Evolutionary conservation across 129 eudicot species (phyloP).

Genomic region (Ambrosia trifida): DNA sequence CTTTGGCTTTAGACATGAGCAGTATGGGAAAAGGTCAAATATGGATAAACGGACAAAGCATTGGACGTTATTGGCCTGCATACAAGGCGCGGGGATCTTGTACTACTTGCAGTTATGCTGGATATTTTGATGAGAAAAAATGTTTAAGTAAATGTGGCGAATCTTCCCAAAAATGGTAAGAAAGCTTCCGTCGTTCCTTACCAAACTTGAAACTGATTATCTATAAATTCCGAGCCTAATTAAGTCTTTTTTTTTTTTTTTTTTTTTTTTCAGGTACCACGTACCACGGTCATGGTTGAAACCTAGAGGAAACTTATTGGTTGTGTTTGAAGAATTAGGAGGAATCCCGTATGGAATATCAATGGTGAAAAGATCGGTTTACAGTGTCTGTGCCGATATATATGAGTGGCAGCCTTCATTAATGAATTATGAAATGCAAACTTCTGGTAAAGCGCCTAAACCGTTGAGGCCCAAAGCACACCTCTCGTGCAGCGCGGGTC

Average conservation of each 20-base stretch:
- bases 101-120: slow-evolving; percentile 74
- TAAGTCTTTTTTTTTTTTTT: slow-evolving; percentile 14
- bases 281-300: slow-evolving; percentile 92
- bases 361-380: slow-evolving; percentile 67
- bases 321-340: slow-evolving; percentile 91
- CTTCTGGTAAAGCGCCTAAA: slow-evolving; percentile 71
- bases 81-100: slow-evolving; percentile 86
- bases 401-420: slow-evolving; percentile 92
- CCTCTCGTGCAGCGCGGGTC: slow-evolving; percentile 81
- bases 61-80: slow-evolving; percentile 96
- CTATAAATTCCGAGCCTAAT: background rate
- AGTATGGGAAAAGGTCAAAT: slow-evolving; percentile 98
- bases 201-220: background rate
- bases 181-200: background rate
- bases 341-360: slow-evolving; percentile 81
- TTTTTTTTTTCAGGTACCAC: slow-evolving; percentile 68
- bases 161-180: slow-evolving; percentile 96
- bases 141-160: slow-evolving; percentile 88
- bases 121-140: slow-evolving; percentile 82
- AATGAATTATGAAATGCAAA: slow-evolving; percentile 69
- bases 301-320: slow-evolving; percentile 86
- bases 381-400: slow-evolving; percentile 88
- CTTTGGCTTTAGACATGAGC: slow-evolving; percentile 93
- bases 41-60: slow-evolving; percentile 93
- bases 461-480: slow-evolving; percentile 97